Percentiles rank a stretch among this genome's conserved stretches.
phyloP scores from a whole-genome alignment of 2,329 filamentous ascomycete species.

The Magnaporthiopsis rhizophila region DNA sequence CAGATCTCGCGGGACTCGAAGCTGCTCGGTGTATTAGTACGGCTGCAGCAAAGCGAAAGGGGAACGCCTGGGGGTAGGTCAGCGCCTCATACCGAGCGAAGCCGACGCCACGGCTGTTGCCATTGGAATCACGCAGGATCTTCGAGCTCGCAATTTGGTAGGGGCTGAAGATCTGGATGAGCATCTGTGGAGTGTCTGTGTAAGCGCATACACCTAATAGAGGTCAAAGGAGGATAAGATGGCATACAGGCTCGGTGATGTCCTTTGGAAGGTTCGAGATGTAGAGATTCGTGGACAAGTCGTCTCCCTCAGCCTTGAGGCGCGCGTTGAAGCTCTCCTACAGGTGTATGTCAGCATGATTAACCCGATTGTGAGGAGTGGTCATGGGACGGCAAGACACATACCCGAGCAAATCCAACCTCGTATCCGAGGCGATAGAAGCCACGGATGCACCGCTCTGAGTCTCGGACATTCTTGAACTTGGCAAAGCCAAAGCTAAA shows the following conservation, averaged over 20 bases:
- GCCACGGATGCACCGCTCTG: constrained; percentile 91
- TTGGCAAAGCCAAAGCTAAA: constrained; percentile 93
- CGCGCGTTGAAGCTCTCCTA: constrained; percentile 97
- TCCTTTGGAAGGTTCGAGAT: constrained; percentile 93
- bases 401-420: constrained; percentile 88
- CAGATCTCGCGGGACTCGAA: constrained; percentile 87
- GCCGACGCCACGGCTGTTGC: constrained; percentile 91
- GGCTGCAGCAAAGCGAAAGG: constrained; percentile 15
- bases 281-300: constrained; percentile 87
- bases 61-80: constrained; percentile 1
- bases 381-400: constrained; percentile 18
- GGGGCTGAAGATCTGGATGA: constrained; percentile 69
- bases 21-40: constrained; percentile 35
- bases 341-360: neutral
- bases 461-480: constrained; percentile 78
- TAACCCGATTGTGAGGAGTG: neutral
- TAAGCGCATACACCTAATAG: constrained; percentile 8
- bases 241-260: constrained; percentile 76
- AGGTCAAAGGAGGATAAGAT: neutral
- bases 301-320: constrained; percentile 91
- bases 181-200: constrained; percentile 43
- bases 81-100: constrained; percentile 71
- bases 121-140: constrained; percentile 85
- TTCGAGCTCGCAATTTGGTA: constrained; percentile 87
- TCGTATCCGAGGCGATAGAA: constrained; percentile 95